These are phyloP conservation scores for Erythrophleum fordii DNA, from an alignment of 306 rosid genomes.

Conservation along the genomic window DNA sequence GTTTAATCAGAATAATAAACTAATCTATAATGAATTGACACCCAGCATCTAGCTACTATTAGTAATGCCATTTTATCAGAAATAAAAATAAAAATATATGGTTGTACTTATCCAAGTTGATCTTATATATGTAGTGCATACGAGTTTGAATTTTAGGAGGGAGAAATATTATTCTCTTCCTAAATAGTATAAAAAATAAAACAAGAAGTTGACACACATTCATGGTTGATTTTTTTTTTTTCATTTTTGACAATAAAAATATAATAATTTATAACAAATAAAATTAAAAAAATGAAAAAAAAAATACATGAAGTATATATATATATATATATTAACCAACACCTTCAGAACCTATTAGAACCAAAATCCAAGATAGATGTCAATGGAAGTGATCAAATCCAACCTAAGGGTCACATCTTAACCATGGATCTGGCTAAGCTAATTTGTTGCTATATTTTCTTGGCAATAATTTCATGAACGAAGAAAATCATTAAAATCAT, in stretches of 20 bases:
- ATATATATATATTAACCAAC: too few relatives aligned
- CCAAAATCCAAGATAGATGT: too few relatives aligned
- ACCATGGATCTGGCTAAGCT: too few relatives aligned
- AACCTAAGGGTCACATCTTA: too few relatives aligned
- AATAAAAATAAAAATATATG: neutral
- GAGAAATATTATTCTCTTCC: too few relatives aligned
- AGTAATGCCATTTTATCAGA: neutral
- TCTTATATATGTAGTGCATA: neutral
- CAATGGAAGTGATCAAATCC: too few relatives aligned
- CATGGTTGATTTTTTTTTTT: neutral
- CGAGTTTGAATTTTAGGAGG: neutral
- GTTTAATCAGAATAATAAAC: neutral
- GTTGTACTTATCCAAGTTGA: neutral
- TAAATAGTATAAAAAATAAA: neutral
- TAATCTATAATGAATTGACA: neutral
- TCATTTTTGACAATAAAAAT: neutral
- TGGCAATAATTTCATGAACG: too few relatives aligned
- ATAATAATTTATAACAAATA: neutral
- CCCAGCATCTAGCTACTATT: neutral
- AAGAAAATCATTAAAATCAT: too few relatives aligned
- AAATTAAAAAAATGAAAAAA: neutral
- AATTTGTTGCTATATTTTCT: too few relatives aligned
- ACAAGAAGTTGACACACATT: neutral
- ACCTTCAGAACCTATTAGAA: too few relatives aligned
- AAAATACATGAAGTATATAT: too few relatives aligned